Evolutionary conservation across 2,329 filamentous ascomycete species (phyloP).

Genomic region (Alternaria ventricosa): DNA sequence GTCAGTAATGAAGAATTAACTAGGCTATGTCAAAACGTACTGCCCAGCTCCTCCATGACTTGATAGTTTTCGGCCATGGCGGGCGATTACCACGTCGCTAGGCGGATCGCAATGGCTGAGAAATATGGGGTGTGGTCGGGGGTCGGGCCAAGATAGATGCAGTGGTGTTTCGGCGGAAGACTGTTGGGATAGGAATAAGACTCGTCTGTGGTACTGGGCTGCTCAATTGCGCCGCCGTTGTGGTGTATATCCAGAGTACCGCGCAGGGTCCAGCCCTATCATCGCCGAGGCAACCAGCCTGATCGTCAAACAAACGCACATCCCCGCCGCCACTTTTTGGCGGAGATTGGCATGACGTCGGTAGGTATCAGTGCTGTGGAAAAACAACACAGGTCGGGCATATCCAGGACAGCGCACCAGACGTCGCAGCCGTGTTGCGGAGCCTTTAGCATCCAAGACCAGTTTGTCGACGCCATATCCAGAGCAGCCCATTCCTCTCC

Average conservation of each 20-base stretch:
- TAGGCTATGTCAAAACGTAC: conserved; percentile 61
- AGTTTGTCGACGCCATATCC: conserved; percentile 1
- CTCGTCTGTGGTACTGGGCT: conserved; percentile 17
- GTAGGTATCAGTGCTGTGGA: background rate
- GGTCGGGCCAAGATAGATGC: conserved; percentile 34
- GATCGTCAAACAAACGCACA: conserved; percentile 34
- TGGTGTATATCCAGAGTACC: conserved; percentile 24
- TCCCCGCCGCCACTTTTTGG: conserved; percentile 20
- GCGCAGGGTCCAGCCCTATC: conserved; percentile 20
- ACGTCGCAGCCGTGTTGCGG: background rate
- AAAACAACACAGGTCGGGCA: conserved; percentile 4
- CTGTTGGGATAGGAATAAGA: conserved; percentile 39
- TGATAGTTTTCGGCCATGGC: conserved; percentile 86
- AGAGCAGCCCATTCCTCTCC: conserved; percentile 13
- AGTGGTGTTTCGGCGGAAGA: conserved; percentile 28
- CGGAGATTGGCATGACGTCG: conserved; percentile 12
- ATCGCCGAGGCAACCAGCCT: conserved; percentile 37
- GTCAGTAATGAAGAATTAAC: conserved; percentile 17
- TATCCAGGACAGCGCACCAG: background rate
- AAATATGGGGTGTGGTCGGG: conserved; percentile 12
- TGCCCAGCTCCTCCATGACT: conserved; percentile 93
- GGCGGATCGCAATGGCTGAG: conserved; percentile 27
- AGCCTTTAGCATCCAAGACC: background rate
- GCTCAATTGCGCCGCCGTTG: conserved; percentile 6
- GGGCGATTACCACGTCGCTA: conserved; percentile 23